phyloP scores from a whole-genome alignment of 1,139 yeast genomes.

The Nakaseomyces delphensis region DNA sequence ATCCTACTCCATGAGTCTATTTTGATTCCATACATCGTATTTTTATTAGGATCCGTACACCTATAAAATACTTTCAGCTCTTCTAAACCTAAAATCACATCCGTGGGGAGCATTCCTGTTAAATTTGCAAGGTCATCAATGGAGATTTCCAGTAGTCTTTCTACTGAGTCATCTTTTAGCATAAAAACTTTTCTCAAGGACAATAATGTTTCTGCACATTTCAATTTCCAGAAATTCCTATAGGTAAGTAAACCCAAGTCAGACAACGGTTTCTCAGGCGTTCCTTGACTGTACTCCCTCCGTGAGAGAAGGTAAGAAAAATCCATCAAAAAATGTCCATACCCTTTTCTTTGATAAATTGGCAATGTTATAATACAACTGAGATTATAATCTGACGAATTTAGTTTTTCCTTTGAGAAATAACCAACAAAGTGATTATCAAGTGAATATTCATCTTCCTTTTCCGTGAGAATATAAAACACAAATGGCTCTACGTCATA shows the following conservation, averaged over 20 bases:
- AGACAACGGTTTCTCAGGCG: slow-evolving; percentile 91
- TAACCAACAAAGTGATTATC: slow-evolving; percentile 73
- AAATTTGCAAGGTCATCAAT: slow-evolving; percentile 52
- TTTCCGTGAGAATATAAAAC: slow-evolving; percentile 74
- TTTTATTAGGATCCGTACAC: slow-evolving; percentile 13
- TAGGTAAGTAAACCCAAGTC: slow-evolving; percentile 81
- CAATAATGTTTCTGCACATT: slow-evolving; percentile 39
- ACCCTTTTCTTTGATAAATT: slow-evolving; percentile 77
- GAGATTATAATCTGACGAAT: slow-evolving; percentile 67
- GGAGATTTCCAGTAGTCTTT: slow-evolving; percentile 32
- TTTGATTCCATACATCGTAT: slow-evolving; percentile 45
- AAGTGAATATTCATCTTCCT: slow-evolving; percentile 25
- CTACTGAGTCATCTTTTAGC: background rate
- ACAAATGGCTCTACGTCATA: slow-evolving; percentile 94
- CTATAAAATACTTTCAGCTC: slow-evolving; percentile 49
- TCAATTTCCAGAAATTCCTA: slow-evolving; percentile 74
- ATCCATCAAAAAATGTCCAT: slow-evolving; percentile 80
- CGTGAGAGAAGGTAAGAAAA: slow-evolving; percentile 75
- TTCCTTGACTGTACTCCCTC: slow-evolving; percentile 70
- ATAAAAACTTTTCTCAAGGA: slow-evolving; percentile 14
- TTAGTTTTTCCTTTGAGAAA: slow-evolving; percentile 81
- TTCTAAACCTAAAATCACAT: slow-evolving; percentile 80
- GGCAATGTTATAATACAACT: slow-evolving; percentile 90
- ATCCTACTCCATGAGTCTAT: slow-evolving; percentile 43
- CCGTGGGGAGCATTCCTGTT: slow-evolving; percentile 84